These are phyloP conservation scores for Calocera viscosa DNA, from an alignment of 768 basidiomycete genomes.

Conservation along the genomic window DNA sequence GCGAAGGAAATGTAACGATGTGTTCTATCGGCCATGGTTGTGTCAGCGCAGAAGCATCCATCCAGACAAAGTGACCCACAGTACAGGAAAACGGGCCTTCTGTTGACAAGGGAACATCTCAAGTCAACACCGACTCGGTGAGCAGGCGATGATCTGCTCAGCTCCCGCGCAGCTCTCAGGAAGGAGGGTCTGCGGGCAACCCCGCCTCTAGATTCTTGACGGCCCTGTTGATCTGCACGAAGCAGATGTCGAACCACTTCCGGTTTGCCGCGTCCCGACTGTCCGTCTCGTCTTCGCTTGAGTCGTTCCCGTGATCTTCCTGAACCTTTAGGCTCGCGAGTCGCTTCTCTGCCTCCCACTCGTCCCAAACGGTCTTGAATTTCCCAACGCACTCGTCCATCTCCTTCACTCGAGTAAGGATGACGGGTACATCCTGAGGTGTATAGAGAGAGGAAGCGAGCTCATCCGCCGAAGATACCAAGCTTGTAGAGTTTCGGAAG, in stretches of 20 bases:
- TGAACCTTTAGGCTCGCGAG: conserved; percentile 22
- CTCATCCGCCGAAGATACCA: conserved; percentile 51
- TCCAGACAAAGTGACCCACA: no score
- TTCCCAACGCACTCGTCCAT: conserved; percentile 31
- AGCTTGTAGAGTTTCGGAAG: conserved; percentile 36
- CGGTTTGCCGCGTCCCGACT: conserved; percentile 29
- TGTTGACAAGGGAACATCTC: no score
- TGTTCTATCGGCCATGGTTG: no score
- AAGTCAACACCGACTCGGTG: no score
- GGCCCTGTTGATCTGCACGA: conserved; percentile 46
- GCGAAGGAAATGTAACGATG: no score
- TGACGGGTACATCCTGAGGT: conserved; percentile 41
- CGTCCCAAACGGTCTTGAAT: conserved; percentile 28
- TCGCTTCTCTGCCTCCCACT: conserved; percentile 21
- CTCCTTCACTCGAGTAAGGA: conserved; percentile 32
- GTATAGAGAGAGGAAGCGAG: conserved; percentile 52
- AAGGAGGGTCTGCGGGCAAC: neutral
- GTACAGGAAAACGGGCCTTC: no score
- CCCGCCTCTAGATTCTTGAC: neutral
- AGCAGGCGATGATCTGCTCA: no score
- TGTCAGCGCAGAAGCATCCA: no score
- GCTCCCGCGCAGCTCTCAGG: no score
- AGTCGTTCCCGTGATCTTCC: conserved; percentile 10
- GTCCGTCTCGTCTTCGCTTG: conserved; percentile 7
- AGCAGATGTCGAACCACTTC: conserved; percentile 56